Percentiles rank a stretch among this genome's conserved stretches.
Evolutionary conservation across 2,329 filamentous ascomycete genomes (phyloP).

Genomic region (Pleoardoris graminearum): DNA sequence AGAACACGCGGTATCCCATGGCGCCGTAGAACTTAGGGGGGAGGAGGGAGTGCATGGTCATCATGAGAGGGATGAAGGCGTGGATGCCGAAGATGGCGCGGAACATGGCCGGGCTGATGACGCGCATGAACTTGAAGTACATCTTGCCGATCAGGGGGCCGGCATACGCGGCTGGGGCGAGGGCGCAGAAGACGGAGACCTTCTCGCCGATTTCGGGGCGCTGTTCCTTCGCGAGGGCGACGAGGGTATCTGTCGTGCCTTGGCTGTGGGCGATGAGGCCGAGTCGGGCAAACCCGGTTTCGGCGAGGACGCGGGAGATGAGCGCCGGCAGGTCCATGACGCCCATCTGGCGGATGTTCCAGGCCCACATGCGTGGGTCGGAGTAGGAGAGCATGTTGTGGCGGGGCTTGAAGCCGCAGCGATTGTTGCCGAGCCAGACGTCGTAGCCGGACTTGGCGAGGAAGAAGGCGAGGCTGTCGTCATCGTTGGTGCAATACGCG

Average conservation of each 20-base stretch:
- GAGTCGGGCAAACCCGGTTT: slow-evolving; percentile 82
- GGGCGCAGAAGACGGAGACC: slow-evolving; percentile 85
- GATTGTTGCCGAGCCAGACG: slow-evolving; percentile 93
- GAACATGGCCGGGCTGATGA: slow-evolving; percentile 77
- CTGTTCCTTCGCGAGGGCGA: slow-evolving; percentile 87
- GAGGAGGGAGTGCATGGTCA: slow-evolving; percentile 73
- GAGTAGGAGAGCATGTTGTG: slow-evolving; percentile 70
- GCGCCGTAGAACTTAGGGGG: slow-evolving; percentile 72
- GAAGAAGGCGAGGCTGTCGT: slow-evolving; percentile 87
- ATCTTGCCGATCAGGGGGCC: slow-evolving; percentile 82
- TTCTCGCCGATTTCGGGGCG: slow-evolving; percentile 80
- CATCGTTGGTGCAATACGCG: slow-evolving; percentile 87
- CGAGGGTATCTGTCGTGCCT: slow-evolving; percentile 85
- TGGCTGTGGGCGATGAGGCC: slow-evolving; percentile 87
- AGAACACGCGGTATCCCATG: slow-evolving; percentile 86
- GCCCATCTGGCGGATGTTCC: slow-evolving; percentile 95
- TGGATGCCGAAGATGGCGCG: slow-evolving; percentile 86
- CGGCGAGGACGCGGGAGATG: slow-evolving; percentile 73
- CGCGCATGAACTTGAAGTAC: slow-evolving; percentile 89
- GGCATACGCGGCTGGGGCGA: slow-evolving; percentile 88
- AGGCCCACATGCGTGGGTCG: slow-evolving; percentile 94
- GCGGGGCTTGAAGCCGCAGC: slow-evolving; percentile 80
- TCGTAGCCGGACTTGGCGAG: slow-evolving; percentile 91
- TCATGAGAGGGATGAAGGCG: slow-evolving; percentile 92
- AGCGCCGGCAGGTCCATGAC: slow-evolving; percentile 84